phyloP scores from a whole-genome alignment of 2,329 filamentous ascomycete genomes.

The Tolypocladium endophyticum region DNA sequence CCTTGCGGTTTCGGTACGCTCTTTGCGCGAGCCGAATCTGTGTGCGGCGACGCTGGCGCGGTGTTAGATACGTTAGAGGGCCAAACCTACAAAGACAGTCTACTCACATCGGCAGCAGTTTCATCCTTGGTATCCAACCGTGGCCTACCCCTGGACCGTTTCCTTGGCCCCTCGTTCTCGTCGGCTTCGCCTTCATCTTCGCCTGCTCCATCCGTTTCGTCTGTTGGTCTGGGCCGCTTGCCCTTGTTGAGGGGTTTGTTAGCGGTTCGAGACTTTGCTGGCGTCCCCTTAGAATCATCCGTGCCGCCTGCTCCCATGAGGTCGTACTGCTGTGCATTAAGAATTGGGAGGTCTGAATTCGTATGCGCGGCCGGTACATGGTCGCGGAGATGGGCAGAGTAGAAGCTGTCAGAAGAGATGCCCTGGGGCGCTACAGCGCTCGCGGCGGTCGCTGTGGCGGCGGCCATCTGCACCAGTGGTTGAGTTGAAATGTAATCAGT shows the following conservation, averaged over 20 bases:
- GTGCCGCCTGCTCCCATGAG: neutral
- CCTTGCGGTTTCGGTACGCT: conserved; percentile 77
- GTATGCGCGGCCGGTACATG: neutral
- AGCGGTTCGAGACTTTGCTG: neutral
- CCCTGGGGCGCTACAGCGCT: neutral
- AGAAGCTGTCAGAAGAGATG: neutral
- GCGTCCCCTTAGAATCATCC: neutral
- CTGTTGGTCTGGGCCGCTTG: conserved; percentile 13
- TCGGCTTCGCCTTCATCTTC: conserved; percentile 14
- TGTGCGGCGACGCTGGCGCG: conserved; percentile 59
- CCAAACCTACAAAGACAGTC: neutral
- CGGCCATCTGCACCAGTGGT: neutral
- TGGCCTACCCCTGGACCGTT: conserved; percentile 61
- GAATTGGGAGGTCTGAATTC: neutral
- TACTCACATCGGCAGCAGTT: conserved; percentile 68
- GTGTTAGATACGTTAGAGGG: neutral
- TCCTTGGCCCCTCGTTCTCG: conserved; percentile 36
- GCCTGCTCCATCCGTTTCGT: neutral
- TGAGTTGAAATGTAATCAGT: neutral
- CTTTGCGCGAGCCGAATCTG: conserved; percentile 82
- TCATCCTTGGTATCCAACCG: conserved; percentile 68
- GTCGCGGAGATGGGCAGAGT: neutral
- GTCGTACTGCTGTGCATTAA: neutral
- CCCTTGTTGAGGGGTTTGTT: conserved; percentile 1
- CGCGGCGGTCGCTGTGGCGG: neutral